Percentiles rank a stretch among this genome's conserved stretches.
These are phyloP conservation scores for Pythium diclinum DNA, from an alignment of 352 stramenopile species.

Conservation along the genomic window DNA sequence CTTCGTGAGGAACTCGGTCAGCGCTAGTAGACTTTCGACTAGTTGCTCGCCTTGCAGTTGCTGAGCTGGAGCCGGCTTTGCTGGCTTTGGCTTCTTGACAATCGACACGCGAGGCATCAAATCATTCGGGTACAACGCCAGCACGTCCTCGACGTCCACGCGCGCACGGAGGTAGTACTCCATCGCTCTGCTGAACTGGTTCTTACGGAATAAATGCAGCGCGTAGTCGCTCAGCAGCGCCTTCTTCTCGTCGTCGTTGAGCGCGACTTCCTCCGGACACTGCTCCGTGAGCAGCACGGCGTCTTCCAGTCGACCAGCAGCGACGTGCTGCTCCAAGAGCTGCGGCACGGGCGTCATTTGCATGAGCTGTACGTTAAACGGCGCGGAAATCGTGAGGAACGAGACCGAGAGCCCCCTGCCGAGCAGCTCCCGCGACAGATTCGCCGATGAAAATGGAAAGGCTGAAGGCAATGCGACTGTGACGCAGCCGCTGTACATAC, in stretches of 20 bases:
- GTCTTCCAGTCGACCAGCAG: slow-evolving; percentile 40
- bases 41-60: slow-evolving; percentile 45
- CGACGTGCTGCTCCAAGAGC: slow-evolving; percentile 46
- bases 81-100: slow-evolving; percentile 3
- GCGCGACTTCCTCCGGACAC: slow-evolving; percentile 58
- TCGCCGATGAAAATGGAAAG: not conserved
- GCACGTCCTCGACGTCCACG: slow-evolving; percentile 54
- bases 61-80: not conserved
- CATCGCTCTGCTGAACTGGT: slow-evolving; percentile 50
- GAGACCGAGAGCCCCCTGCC: slow-evolving; percentile 25
- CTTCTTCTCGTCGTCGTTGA: slow-evolving; percentile 51
- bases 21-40: slow-evolving; percentile 46
- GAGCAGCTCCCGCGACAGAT: slow-evolving; percentile 15
- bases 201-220: slow-evolving; percentile 47
- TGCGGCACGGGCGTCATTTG: slow-evolving; percentile 53
- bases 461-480: slow-evolving; percentile 20
- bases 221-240: slow-evolving; percentile 59
- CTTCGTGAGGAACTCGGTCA: slow-evolving; percentile 52
- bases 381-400: slow-evolving; percentile 37
- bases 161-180: slow-evolving; percentile 51
- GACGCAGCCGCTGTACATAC: slow-evolving; percentile 36
- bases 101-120: slow-evolving; percentile 53
- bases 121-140: slow-evolving; percentile 67
- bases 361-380: slow-evolving; percentile 48
- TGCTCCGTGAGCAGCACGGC: slow-evolving; percentile 63